Evolutionary conservation across 805 yeast species (phyloP).

Genomic region (Ogataea pignaliae): DNA sequence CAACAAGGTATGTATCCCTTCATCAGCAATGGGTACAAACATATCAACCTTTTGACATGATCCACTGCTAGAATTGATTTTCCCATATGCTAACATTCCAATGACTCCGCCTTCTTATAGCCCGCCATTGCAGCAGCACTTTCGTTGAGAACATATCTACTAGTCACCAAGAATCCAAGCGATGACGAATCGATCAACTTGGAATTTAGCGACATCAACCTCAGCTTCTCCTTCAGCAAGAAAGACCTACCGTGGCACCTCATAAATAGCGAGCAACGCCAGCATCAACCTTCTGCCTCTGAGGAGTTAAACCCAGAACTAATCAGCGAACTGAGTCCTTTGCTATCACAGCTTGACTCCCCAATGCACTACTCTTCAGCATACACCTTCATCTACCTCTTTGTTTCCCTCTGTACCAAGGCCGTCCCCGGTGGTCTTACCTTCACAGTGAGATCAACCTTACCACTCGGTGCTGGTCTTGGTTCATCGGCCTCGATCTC

Average conservation of each 20-base stretch:
- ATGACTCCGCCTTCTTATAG: slow-evolving; percentile 20
- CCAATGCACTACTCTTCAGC: slow-evolving; percentile 74
- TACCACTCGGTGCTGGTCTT: slow-evolving; percentile 95
- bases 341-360: slow-evolving; percentile 42
- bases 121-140: slow-evolving; percentile 97
- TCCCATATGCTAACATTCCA: too few relatives aligned
- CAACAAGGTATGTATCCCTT: slow-evolving; percentile 45
- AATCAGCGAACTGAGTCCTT: slow-evolving; percentile 41
- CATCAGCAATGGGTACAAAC: background rate
- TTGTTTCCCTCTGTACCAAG: slow-evolving; percentile 50
- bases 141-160: slow-evolving; percentile 75
- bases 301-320: slow-evolving; percentile 59
- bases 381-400: slow-evolving; percentile 76
- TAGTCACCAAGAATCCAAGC: slow-evolving; percentile 46
- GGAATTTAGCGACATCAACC: slow-evolving; percentile 80
- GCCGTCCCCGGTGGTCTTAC: slow-evolving; percentile 43
- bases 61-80: too few relatives aligned
- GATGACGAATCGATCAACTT: slow-evolving; percentile 45
- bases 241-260: slow-evolving; percentile 58
- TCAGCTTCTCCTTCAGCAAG: slow-evolving; percentile 60
- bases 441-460: slow-evolving; percentile 71
- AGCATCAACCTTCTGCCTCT: slow-evolving; percentile 31
- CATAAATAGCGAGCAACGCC: slow-evolving; percentile 22
- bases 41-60: background rate
- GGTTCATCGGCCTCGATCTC: slow-evolving; percentile 92